phyloP scores from a whole-genome alignment of 108 stramenopile species.

The Aurantiochytrium sp. region DNA sequence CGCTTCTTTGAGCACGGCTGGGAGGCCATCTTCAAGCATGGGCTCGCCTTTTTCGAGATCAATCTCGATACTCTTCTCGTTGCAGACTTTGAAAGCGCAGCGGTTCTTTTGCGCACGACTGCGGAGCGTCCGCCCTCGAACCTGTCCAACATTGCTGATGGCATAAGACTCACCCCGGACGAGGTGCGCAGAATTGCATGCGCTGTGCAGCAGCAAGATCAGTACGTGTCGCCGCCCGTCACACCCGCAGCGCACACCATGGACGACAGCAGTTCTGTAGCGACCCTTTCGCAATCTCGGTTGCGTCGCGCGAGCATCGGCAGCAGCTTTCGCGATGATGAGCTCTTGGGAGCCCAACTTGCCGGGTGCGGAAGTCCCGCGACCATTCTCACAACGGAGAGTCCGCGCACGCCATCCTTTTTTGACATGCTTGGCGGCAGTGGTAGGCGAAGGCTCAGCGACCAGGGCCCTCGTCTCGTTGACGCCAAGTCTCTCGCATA shows the following conservation, averaged over 20 bases:
- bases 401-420: neutral
- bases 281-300: neutral
- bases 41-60: neutral
- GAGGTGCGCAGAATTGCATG: neutral
- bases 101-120: neutral
- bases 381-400: neutral
- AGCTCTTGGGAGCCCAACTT: too few relatives aligned
- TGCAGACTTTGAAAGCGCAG: neutral
- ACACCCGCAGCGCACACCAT: neutral
- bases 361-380: neutral
- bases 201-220: neutral
- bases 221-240: neutral
- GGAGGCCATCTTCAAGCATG: neutral
- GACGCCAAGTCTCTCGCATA: neutral
- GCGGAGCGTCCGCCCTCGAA: neutral
- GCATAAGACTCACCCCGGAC: neutral
- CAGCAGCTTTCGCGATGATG: neutral
- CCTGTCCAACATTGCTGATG: neutral
- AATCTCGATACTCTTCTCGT: neutral
- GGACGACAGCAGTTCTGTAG: too few relatives aligned
- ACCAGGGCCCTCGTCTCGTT: neutral
- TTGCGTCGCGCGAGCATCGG: neutral
- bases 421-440: neutral
- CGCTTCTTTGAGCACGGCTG: neutral
- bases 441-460: neutral